Evolutionary conservation across 345 rosid genomes (phyloP).

Genomic region (Ceriops zippeliana): DNA sequence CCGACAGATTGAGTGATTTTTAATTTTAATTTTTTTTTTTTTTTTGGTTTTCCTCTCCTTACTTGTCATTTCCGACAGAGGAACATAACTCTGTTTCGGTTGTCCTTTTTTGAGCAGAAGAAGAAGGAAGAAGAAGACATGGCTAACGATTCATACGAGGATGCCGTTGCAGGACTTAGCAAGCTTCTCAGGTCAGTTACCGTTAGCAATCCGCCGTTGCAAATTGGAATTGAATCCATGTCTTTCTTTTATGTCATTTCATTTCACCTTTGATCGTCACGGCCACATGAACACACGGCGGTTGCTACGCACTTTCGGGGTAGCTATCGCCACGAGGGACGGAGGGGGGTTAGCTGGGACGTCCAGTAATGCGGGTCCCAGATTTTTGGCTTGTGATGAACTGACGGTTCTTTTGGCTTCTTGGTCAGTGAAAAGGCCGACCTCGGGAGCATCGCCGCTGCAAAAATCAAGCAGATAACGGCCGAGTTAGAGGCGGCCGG

Average conservation of each 20-base stretch:
- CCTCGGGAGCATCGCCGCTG: conserved; percentile 72
- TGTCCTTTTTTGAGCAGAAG: neutral
- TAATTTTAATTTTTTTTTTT: too few relatives aligned
- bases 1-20: too few relatives aligned
- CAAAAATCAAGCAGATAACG: conserved; percentile 70
- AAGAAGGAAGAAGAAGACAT: conserved; percentile 32
- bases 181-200: conserved; percentile 62
- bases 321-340: neutral
- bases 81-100: neutral
- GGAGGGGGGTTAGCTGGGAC: neutral
- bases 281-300: too few relatives aligned
- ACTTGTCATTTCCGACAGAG: neutral
- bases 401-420: conserved; percentile 13
- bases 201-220: too few relatives aligned
- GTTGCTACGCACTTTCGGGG: neutral
- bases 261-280: neutral
- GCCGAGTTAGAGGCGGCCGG: conserved; percentile 59
- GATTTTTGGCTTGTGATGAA: neutral
- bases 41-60: too few relatives aligned
- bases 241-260: conserved; percentile 1
- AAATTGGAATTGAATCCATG: neutral
- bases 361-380: conserved; percentile 9
- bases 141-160: conserved; percentile 61
- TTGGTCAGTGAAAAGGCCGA: conserved; percentile 54
- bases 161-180: conserved; percentile 68